Evolutionary conservation across 768 basidiomycete genomes (phyloP).

Genomic region (Psilocybe subaeruginosa): DNA sequence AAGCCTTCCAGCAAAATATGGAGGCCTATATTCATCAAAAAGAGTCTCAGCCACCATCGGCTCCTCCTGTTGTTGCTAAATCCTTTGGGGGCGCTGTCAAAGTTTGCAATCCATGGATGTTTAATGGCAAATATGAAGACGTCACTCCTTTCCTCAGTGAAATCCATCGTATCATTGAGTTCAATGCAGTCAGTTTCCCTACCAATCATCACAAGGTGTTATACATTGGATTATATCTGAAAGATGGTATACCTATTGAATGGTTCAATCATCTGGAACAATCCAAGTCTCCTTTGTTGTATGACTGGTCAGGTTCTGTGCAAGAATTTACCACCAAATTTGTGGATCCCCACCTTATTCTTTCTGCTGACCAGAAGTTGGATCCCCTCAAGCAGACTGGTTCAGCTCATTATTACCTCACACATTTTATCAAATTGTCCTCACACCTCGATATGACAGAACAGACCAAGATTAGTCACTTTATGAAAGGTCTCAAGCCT

Average conservation of each 20-base stretch:
- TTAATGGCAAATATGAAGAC: not conserved
- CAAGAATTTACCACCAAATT: not conserved
- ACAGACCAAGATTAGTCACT: not conserved
- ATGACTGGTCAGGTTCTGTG: not conserved
- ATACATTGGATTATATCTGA: not conserved
- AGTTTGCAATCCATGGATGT: not conserved
- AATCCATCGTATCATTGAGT: not conserved
- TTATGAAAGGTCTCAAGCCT: not conserved
- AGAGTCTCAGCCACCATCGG: no score
- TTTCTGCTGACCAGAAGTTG: no score
- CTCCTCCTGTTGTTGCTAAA: no score
- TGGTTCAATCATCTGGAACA: not conserved
- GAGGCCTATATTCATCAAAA: no score
- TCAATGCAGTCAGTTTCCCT: not conserved
- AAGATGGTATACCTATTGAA: not conserved
- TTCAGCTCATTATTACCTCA: not conserved
- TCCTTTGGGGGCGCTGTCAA: not conserved
- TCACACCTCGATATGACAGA: not conserved
- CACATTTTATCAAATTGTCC: not conserved
- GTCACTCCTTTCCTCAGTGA: not conserved
- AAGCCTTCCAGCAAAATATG: no score
- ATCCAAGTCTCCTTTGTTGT: not conserved
- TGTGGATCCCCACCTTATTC: not conserved
- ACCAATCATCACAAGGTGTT: not conserved
- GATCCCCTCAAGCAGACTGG: no score